These are phyloP conservation scores for Sphaerulina vaccinii DNA, from an alignment of 2,329 filamentous ascomycete species.

Conservation along the genomic window DNA sequence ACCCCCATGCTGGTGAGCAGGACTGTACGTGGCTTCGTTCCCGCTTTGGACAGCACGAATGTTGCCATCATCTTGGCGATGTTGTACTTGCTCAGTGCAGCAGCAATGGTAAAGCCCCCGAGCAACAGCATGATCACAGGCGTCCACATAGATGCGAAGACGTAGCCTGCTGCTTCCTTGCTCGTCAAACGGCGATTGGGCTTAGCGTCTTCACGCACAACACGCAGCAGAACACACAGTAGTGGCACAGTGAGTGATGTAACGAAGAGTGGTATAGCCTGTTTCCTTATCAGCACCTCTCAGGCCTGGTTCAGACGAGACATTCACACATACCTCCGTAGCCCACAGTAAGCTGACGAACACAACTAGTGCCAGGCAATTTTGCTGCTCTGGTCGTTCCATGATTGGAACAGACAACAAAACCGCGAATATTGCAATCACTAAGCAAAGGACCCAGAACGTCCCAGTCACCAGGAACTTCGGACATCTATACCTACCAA, in stretches of 20 bases:
- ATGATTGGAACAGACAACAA: conserved; percentile 78
- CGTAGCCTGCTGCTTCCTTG: conserved; percentile 75
- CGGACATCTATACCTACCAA: conserved; percentile 74
- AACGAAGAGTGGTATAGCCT: conserved; percentile 95
- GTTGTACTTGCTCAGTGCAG: conserved; percentile 92
- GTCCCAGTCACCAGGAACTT: conserved; percentile 80
- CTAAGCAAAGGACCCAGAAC: conserved; percentile 71
- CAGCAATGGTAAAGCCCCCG: conserved; percentile 92
- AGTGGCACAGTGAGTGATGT: conserved; percentile 94
- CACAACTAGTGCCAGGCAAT: conserved; percentile 88
- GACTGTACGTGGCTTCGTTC: conserved; percentile 83
- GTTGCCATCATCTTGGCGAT: conserved; percentile 98
- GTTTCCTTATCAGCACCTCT: conserved; percentile 24
- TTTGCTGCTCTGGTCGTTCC: conserved; percentile 85
- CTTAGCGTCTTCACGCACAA: conserved; percentile 74
- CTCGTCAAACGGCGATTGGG: conserved; percentile 71
- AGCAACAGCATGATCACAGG: conserved; percentile 97
- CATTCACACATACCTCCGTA: conserved; percentile 66
- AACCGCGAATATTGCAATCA: conserved; percentile 70
- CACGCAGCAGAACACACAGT: conserved; percentile 79
- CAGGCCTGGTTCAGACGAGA: not conserved
- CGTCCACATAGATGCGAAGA: conserved; percentile 98
- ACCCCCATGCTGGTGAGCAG: conserved; percentile 98
- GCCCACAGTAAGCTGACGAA: conserved; percentile 96
- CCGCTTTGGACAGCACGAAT: conserved; percentile 92